These are phyloP conservation scores for Macroventuria anomochaeta DNA, from an alignment of 2,329 filamentous ascomycete species.

Conservation along the genomic window DNA sequence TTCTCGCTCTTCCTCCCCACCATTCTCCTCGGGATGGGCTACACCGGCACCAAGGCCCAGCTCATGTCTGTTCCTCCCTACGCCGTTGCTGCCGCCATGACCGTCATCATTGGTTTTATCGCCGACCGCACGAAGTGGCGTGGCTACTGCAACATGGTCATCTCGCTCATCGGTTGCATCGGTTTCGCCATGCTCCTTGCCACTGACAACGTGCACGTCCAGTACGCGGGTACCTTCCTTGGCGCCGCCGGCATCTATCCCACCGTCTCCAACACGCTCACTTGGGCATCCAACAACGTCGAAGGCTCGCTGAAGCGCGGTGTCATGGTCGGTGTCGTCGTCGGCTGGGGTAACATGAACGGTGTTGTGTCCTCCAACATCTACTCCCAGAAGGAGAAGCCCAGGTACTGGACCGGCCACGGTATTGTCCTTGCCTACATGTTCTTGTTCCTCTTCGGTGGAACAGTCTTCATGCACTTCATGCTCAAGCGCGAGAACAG, in stretches of 20 bases:
- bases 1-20: constrained; percentile 56
- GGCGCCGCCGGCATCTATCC: constrained; percentile 90
- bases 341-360: constrained; percentile 91
- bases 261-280: constrained; percentile 83
- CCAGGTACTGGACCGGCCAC: constrained; percentile 76
- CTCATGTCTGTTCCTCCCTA: constrained; percentile 80
- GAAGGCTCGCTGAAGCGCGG: constrained; percentile 95
- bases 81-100: constrained; percentile 72
- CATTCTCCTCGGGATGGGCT: constrained; percentile 55
- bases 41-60: constrained; percentile 69
- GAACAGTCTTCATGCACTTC: constrained; percentile 69
- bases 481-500: constrained; percentile 72
- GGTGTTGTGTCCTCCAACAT: constrained; percentile 86
- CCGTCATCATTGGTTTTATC: constrained; percentile 72
- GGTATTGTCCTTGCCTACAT: constrained; percentile 77
- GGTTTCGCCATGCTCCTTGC: constrained; percentile 84
- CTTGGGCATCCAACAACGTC: constrained; percentile 87
- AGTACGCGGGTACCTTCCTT: constrained; percentile 85
- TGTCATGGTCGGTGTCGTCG: constrained; percentile 84
- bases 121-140: constrained; percentile 77
- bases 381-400: constrained; percentile 66
- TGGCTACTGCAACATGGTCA: constrained; percentile 79
- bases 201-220: constrained; percentile 67
- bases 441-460: constrained; percentile 72
- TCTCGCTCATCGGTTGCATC: constrained; percentile 72